These are phyloP conservation scores for Termitomyces sp. DNA, from an alignment of 1,284 basidiomycete genomes.

Conservation along the genomic window DNA sequence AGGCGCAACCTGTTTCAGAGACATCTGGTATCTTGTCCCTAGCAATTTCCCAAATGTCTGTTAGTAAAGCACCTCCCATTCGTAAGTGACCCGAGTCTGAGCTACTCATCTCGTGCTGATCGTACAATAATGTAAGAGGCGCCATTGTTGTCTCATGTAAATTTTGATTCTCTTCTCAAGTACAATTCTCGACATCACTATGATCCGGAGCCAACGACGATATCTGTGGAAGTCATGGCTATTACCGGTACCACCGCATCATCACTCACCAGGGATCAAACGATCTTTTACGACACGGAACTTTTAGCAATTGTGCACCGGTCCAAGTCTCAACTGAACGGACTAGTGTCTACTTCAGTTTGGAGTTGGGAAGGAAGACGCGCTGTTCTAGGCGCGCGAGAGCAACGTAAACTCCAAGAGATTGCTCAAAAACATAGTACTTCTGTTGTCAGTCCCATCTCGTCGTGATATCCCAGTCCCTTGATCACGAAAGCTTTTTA, in stretches of 20 bases:
- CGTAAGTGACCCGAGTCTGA: neutral
- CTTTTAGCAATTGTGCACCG: slow-evolving; percentile 63
- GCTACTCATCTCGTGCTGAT: neutral
- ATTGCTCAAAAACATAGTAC: slow-evolving; percentile 69
- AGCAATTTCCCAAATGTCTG: neutral
- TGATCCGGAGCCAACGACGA: slow-evolving; percentile 40
- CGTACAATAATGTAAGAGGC: neutral
- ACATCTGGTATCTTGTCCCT: slow-evolving; percentile 1
- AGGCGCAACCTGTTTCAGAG: neutral
- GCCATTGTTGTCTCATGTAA: slow-evolving; percentile 37
- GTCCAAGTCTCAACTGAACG: slow-evolving; percentile 53
- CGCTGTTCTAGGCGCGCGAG: slow-evolving; percentile 46
- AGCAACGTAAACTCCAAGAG: slow-evolving; percentile 61
- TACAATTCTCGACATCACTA: slow-evolving; percentile 22
- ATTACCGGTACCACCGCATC: slow-evolving; percentile 47
- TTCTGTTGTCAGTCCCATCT: slow-evolving; percentile 37
- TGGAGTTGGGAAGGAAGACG: slow-evolving; percentile 71
- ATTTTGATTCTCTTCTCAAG: slow-evolving; percentile 43
- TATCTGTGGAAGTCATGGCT: slow-evolving; percentile 67
- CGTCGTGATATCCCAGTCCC: neutral
- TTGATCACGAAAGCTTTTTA: slow-evolving; percentile 20
- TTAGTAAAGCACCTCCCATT: neutral
- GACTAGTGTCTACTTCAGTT: slow-evolving; percentile 62
- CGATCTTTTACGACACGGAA: slow-evolving; percentile 70
- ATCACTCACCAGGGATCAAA: slow-evolving; percentile 35